A percentile compares a stretch with the other conserved stretches of the same genome.
Conservation (phyloP, 1,284 basidiomycete genomes). For the Puccinia sorghi region DNA sequence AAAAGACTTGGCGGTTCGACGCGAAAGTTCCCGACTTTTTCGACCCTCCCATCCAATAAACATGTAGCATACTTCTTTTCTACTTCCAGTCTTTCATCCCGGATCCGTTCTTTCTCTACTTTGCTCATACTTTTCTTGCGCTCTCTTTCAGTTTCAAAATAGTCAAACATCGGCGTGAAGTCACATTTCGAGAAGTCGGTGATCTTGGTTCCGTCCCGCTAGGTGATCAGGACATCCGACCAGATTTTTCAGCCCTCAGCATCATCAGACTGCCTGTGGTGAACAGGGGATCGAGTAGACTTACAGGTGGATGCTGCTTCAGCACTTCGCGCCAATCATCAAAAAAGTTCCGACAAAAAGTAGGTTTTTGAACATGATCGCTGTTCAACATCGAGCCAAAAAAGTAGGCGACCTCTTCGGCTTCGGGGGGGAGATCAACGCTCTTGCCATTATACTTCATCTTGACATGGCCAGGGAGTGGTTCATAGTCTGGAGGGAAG, state of each 20-base stretch:
- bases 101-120: constrained; percentile 84
- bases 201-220: constrained; percentile 71
- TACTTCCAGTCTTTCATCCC: constrained; percentile 77
- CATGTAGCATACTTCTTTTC: constrained; percentile 85
- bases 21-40: constrained; percentile 97
- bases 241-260: not conserved
- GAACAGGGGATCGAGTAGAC: constrained; percentile 55
- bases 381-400: constrained; percentile 91
- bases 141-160: constrained; percentile 87
- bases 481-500: constrained; percentile 91
- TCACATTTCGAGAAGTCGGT: constrained; percentile 79
- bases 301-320: constrained; percentile 80
- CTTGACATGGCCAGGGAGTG: constrained; percentile 79
- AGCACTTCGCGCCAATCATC: constrained; percentile 79
- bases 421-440: constrained; percentile 75
- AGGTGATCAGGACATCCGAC: not conserved
- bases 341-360: constrained; percentile 96
- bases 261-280: not conserved
- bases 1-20: constrained; percentile 97
- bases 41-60: constrained; percentile 87
- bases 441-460: constrained; percentile 90
- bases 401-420: constrained; percentile 97
- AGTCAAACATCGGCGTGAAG: constrained; percentile 90
- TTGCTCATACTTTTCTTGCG: constrained; percentile 84
- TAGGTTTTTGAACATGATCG: constrained; percentile 83